Evolutionary conservation across 352 stramenopile genomes (phyloP).

Genomic region (Aphanomyces euteiches): DNA sequence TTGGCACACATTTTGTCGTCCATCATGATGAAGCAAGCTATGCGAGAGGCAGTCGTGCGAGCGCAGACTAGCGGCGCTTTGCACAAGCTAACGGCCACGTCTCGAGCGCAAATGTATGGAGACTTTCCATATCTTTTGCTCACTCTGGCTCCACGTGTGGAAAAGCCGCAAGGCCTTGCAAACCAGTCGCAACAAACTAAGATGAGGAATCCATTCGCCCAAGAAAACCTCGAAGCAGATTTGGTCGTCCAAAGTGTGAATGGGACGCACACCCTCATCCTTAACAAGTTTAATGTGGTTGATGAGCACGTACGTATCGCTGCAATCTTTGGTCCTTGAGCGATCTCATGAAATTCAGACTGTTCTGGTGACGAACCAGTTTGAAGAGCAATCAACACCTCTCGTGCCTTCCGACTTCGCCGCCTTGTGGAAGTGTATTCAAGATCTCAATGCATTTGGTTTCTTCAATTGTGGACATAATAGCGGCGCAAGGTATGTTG

Average conservation of each 20-base stretch:
- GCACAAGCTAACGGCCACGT: not conserved
- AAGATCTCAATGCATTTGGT: slow-evolving; percentile 60
- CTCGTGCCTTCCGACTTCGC: slow-evolving; percentile 50
- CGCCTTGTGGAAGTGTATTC: slow-evolving; percentile 73
- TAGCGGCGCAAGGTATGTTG: slow-evolving; percentile 60
- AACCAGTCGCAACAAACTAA: not conserved
- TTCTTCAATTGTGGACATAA: slow-evolving; percentile 86
- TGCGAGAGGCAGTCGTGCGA: not conserved
- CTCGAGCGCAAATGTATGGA: not conserved
- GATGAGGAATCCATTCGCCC: slow-evolving; percentile 51
- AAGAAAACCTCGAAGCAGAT: slow-evolving; percentile 66
- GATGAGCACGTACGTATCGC: slow-evolving; percentile 57
- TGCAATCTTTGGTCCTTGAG: not conserved
- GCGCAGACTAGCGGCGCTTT: not conserved
- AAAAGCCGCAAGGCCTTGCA: not conserved
- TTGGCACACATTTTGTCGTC: slow-evolving; percentile 1
- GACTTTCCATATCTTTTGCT: not conserved
- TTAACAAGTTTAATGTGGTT: slow-evolving; percentile 81
- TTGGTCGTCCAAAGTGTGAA: slow-evolving; percentile 61
- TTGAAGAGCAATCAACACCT: slow-evolving; percentile 57
- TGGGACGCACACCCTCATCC: slow-evolving; percentile 69
- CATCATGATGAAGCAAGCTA: not conserved
- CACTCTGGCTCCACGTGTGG: not conserved
- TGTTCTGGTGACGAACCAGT: slow-evolving; percentile 69
- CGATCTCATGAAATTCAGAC: slow-evolving; percentile 32